Conservation (phyloP, 768 basidiomycete genomes). For the Naganishia antarctica region DNA sequence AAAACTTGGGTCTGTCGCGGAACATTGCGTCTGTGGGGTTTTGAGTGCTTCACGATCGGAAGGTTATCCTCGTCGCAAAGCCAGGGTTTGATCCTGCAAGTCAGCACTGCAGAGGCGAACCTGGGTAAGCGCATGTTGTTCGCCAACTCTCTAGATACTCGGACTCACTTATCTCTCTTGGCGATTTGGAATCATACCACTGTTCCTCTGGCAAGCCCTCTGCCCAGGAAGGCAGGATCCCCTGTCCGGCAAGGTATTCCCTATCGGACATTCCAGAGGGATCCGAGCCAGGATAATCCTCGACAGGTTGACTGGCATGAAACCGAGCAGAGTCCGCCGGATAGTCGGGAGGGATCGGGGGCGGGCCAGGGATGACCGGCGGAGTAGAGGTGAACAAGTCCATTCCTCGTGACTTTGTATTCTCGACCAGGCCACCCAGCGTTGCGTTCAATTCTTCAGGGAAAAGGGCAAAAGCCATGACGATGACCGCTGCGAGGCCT, state of each 20-base stretch:
- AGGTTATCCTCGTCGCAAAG: constrained; percentile 12
- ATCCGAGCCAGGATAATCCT: neutral
- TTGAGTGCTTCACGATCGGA: constrained; percentile 10
- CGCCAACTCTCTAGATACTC: neutral
- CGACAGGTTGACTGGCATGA: neutral
- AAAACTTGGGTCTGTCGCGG: neutral
- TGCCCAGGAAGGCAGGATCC: constrained; percentile 4
- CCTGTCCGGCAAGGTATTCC: neutral
- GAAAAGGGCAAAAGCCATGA: constrained; percentile 28
- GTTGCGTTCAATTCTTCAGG: constrained; percentile 27
- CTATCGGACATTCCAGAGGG: neutral
- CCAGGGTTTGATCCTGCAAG: constrained; percentile 21
- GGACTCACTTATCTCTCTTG: constrained; percentile 9
- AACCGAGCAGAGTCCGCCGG: neutral
- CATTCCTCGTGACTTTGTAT: neutral
- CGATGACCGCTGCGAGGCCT: constrained; percentile 23
- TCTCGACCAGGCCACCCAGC: neutral
- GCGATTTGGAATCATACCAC: constrained; percentile 14
- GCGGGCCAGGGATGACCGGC: too few relatives aligned
- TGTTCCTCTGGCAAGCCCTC: constrained; percentile 1
- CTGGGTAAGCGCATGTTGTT: neutral
- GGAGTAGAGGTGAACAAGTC: neutral
- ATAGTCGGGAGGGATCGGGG: too few relatives aligned
- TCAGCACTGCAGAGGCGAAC: neutral
- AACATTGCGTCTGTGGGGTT: neutral